Percentiles rank a stretch among this genome's conserved stretches.
Conservation (phyloP, 2,329 filamentous ascomycete genomes). For the Penicillium hordei region DNA sequence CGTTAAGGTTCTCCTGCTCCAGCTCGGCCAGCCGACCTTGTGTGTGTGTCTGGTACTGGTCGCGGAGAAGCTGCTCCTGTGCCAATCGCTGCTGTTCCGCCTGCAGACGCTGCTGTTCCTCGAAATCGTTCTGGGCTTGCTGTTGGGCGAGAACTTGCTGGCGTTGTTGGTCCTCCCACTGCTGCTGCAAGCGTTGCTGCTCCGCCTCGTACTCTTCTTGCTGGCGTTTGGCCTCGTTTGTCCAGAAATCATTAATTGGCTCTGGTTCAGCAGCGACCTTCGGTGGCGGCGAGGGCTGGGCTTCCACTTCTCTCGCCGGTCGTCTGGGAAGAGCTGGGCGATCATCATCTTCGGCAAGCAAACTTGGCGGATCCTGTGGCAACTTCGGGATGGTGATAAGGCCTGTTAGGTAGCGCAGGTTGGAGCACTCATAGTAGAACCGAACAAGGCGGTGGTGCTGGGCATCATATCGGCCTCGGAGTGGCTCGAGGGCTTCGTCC, state of each 20-base stretch:
- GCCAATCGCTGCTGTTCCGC: conserved; percentile 87
- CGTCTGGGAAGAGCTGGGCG: conserved; percentile 79
- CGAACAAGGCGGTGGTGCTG: conserved; percentile 95
- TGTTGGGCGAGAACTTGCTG: conserved; percentile 79
- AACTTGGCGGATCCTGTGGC: conserved; percentile 87
- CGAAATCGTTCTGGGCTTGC: conserved; percentile 90
- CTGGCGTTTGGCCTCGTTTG: conserved; percentile 83
- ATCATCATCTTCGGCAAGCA: conserved; percentile 80
- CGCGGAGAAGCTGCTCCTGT: conserved; percentile 82
- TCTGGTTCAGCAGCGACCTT: conserved; percentile 74
- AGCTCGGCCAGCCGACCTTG: conserved; percentile 94
- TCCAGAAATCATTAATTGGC: conserved; percentile 98
- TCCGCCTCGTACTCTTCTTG: conserved; percentile 95
- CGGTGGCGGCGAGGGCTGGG: conserved; percentile 66
- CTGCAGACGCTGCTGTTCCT: conserved; percentile 85
- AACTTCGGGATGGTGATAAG: conserved; percentile 95
- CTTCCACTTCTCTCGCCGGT: conserved; percentile 68
- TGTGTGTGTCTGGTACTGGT: conserved; percentile 90
- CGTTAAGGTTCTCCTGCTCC: conserved; percentile 91
- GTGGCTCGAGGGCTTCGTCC: conserved; percentile 83
- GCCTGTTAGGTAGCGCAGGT: conserved; percentile 92
- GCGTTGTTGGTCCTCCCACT: conserved; percentile 76
- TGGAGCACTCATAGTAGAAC: conserved; percentile 99
- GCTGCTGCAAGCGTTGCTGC: conserved; percentile 81
- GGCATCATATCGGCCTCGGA: conserved; percentile 85